These are phyloP conservation scores for Cladophialophora carrionii DNA, from an alignment of 2,329 filamentous ascomycete species.

Conservation along the genomic window DNA sequence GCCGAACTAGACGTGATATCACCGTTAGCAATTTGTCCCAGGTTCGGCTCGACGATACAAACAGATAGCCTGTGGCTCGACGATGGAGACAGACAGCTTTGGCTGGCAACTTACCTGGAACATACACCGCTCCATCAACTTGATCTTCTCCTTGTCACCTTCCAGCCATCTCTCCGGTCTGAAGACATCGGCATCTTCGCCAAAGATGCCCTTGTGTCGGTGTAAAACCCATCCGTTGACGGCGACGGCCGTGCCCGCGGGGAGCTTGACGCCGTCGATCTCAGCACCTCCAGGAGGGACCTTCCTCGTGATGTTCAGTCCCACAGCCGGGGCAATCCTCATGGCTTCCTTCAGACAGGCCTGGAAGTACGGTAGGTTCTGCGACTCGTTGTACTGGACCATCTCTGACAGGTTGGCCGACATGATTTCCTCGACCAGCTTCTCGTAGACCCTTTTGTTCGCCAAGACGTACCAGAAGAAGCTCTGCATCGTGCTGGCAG, in stretches of 20 bases:
- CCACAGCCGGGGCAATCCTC: conserved; percentile 38
- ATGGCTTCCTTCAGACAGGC: conserved; percentile 38
- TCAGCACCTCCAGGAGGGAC: conserved; percentile 35
- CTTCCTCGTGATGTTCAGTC: conserved; percentile 39
- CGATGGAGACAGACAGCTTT: no score
- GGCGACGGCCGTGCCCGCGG: conserved; percentile 29
- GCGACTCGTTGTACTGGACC: conserved; percentile 34
- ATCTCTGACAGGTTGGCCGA: conserved; percentile 33
- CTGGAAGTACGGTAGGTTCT: conserved; percentile 35
- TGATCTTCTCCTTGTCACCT: conserved; percentile 37
- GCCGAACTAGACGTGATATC: conserved; percentile 48
- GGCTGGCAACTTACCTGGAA: conserved; percentile 52
- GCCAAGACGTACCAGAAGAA: conserved; percentile 58
- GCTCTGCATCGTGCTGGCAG: conserved; percentile 62
- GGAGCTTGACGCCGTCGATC: conserved; percentile 33
- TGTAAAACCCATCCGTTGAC: conserved; percentile 49
- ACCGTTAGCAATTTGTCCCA: background rate
- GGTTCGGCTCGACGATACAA: background rate
- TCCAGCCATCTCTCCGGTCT: conserved; percentile 53
- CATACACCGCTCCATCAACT: conserved; percentile 61
- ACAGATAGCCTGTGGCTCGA: no score
- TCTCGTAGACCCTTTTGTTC: conserved; percentile 51
- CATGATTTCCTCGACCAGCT: conserved; percentile 52
- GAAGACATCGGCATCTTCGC: conserved; percentile 46
- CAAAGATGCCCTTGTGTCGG: conserved; percentile 48